Conservation (phyloP, 2,329 filamentous ascomycete species). For the Sporothrix euskadiensis region DNA sequence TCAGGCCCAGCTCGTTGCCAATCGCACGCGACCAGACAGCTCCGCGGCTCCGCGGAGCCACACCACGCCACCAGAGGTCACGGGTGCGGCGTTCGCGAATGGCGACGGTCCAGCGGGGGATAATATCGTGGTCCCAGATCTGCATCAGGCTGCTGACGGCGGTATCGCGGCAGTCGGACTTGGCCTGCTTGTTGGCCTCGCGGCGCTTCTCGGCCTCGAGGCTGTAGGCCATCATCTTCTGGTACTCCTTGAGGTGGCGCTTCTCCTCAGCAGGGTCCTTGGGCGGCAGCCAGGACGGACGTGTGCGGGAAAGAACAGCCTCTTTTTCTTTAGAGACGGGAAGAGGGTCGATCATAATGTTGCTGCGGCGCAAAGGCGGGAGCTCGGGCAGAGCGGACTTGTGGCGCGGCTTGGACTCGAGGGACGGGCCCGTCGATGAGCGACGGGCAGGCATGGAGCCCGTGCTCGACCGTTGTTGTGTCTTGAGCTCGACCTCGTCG, state of each 20-base stretch:
- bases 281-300: constrained; percentile 81
- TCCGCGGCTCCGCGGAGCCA: constrained; percentile 69
- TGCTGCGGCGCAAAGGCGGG: constrained; percentile 68
- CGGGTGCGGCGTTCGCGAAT: constrained; percentile 67
- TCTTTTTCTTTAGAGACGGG: constrained; percentile 86
- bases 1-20: constrained; percentile 71
- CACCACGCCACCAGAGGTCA: constrained; percentile 80
- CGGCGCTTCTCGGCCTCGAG: constrained; percentile 60
- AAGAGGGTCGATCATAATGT: constrained; percentile 81
- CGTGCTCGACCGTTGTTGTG: constrained; percentile 41
- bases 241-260: constrained; percentile 81
- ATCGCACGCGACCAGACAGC: constrained; percentile 70
- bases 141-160: constrained; percentile 56
- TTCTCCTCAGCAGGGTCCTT: constrained; percentile 90
- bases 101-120: constrained; percentile 74
- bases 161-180: constrained; percentile 56
- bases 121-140: constrained; percentile 74
- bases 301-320: constrained; percentile 75
- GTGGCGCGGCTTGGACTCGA: constrained; percentile 54
- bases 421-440: constrained; percentile 35
- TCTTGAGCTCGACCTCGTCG: constrained; percentile 58
- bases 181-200: constrained; percentile 54
- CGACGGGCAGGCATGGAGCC: constrained; percentile 43
- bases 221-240: constrained; percentile 74
- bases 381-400: constrained; percentile 69